phyloP scores from a whole-genome alignment of 1,284 basidiomycete genomes.

The Singerocomus inundabilis region DNA sequence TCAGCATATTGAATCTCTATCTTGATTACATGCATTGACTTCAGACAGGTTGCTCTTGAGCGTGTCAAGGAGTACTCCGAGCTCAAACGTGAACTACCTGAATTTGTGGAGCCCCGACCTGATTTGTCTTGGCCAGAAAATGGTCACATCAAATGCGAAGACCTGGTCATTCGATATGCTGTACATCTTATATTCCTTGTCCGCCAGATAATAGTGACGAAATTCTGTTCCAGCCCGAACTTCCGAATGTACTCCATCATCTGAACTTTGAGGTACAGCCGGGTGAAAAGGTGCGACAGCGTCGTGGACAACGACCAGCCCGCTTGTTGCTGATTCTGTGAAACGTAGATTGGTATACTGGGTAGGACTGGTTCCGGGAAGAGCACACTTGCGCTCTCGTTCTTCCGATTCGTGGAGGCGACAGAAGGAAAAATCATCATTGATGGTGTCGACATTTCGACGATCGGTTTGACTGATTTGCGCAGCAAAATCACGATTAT shows the following conservation, averaged over 20 bases:
- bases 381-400: conserved; percentile 86
- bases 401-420: conserved; percentile 96
- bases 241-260: conserved; percentile 84
- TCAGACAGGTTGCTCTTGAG: conserved; percentile 73
- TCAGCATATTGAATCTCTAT: conserved; percentile 29
- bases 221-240: conserved; percentile 55
- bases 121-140: conserved; percentile 76
- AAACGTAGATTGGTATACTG: conserved; percentile 71
- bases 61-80: conserved; percentile 90
- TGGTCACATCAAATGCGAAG: conserved; percentile 76
- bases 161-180: conserved; percentile 85
- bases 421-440: conserved; percentile 80
- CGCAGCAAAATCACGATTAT: conserved; percentile 88
- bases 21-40: conserved; percentile 7
- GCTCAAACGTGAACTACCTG: conserved; percentile 71
- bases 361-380: conserved; percentile 90
- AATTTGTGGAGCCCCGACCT: conserved; percentile 85
- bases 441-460: conserved; percentile 85
- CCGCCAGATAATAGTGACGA: neutral
- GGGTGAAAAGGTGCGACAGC: conserved; percentile 61
- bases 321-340: conserved; percentile 5
- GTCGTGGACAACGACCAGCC: neutral
- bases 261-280: conserved; percentile 77
- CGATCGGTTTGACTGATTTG: conserved; percentile 86
- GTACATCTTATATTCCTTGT: conserved; percentile 42